phyloP scores from a whole-genome alignment of 495 filamentous ascomycete species.

The Poronia punctata region DNA sequence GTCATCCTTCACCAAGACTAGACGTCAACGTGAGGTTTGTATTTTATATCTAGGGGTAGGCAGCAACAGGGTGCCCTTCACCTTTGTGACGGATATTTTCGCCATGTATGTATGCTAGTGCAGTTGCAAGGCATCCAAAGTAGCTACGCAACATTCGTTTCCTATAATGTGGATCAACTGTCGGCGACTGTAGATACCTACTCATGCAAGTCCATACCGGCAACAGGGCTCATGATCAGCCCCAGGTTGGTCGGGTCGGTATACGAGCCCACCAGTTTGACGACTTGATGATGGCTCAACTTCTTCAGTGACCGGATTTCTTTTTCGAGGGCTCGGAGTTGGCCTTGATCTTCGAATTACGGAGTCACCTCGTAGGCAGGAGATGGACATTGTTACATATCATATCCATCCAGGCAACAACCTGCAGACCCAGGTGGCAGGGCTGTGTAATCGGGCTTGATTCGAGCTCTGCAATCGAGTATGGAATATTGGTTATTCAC shows the following conservation, averaged over 20 bases:
- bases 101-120: conserved; percentile 14
- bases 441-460: too few relatives aligned
- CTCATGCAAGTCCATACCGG: neutral
- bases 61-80: too few relatives aligned
- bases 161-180: too few relatives aligned
- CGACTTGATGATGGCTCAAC: conserved; percentile 3
- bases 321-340: too few relatives aligned
- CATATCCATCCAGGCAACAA: too few relatives aligned
- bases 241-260: conserved; percentile 4
- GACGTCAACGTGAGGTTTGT: conserved; percentile 18
- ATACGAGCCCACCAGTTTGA: conserved; percentile 7
- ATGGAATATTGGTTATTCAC: too few relatives aligned
- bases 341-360: too few relatives aligned
- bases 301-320: neutral
- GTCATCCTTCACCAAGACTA: conserved; percentile 9
- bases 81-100: conserved; percentile 15
- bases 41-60: too few relatives aligned
- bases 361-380: too few relatives aligned
- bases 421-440: too few relatives aligned
- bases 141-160: conserved; percentile 3
- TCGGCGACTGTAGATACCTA: neutral
- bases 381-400: too few relatives aligned
- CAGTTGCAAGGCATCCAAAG: conserved; percentile 15
- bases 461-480: too few relatives aligned
- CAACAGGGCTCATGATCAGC: conserved; percentile 6